phyloP scores from a whole-genome alignment of 2,329 filamentous ascomycete genomes.

The Fusarium mundagurra region DNA sequence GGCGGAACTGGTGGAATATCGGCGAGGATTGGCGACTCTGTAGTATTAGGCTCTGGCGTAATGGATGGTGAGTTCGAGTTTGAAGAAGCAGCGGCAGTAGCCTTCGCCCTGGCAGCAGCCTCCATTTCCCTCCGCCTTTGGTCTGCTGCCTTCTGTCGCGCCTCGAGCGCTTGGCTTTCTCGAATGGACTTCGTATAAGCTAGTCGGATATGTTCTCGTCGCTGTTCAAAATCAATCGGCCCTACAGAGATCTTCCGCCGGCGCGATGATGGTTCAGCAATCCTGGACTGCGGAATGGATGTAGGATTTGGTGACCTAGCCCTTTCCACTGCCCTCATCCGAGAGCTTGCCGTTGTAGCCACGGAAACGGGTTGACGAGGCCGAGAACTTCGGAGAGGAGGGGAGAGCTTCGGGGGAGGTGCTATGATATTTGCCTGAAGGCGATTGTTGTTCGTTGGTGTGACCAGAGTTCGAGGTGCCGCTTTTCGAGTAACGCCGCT shows the following conservation, averaged over 20 bases:
- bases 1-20: slow-evolving; percentile 39
- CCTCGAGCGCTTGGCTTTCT: slow-evolving; percentile 72
- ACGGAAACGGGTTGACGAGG: slow-evolving; percentile 82
- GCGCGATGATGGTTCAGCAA: slow-evolving; percentile 50
- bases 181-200: slow-evolving; percentile 87
- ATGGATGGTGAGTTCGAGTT: slow-evolving; percentile 21
- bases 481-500: slow-evolving; percentile 49
- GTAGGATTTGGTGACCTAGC: slow-evolving; percentile 57
- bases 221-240: slow-evolving; percentile 85
- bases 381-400: slow-evolving; percentile 81
- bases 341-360: slow-evolving; percentile 76
- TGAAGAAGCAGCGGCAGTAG: slow-evolving; percentile 38
- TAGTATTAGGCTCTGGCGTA: slow-evolving; percentile 27
- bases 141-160: slow-evolving; percentile 63
- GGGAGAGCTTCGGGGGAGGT: slow-evolving; percentile 77
- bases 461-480: slow-evolving; percentile 54
- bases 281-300: slow-evolving; percentile 45
- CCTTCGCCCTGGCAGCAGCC: slow-evolving; percentile 56
- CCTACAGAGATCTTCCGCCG: slow-evolving; percentile 70
- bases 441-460: slow-evolving; percentile 63
- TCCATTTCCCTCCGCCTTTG: slow-evolving; percentile 62
- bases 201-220: slow-evolving; percentile 82
- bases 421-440: slow-evolving; percentile 80
- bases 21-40: slow-evolving; percentile 15
- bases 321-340: slow-evolving; percentile 71